Base-by-base conservation (phyloP, 768 basidiomycete species). In the Podaxis sp. region DNA sequence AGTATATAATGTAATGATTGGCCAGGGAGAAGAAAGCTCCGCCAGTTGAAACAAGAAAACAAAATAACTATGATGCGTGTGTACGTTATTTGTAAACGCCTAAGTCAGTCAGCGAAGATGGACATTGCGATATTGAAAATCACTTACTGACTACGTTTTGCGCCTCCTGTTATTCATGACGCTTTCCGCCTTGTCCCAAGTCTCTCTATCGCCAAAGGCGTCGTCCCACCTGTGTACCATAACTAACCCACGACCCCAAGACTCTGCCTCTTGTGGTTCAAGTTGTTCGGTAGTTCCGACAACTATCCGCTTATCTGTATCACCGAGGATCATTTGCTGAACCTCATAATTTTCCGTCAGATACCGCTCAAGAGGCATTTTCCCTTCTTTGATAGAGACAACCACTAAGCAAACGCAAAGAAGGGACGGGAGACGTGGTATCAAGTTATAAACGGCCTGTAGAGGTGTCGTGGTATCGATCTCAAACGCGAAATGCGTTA, bases 401-500 rank as follows among this genome's bases (percentile, higher is more conserved):
- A 62, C 19, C 36, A 62, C 36, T 17, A 62, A 37, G 13, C 61
- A 62, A 17, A 29, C 46, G 4, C 54, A 37, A 49, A 62, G 53
- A 37, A 38, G 33, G 22, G 29, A 33, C 2, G 61, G 61, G 17
- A 62, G 43, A 4, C 46, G 54, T 17, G 54, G 47, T 37, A 56
- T 50, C 17, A 62, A 33, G 19, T 55, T 55, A 41, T 62, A 56
- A 38, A 62, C 27, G 4, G 24, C 54, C 27, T 56, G 54, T n/a
- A 62, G 19, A 29, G 54, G 46, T 22, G 46, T 56, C n/a, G 37
- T 38, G 33, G 54, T 56, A 47, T 62, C 61, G 54, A 62, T 49
- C 29, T 62, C 61, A 6, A 62, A 24, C 36, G 54, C 46, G 17
- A 62, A 49, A 27, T 62, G 61, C 12, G 61, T 62, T 46, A 62